A percentile compares a stretch with the other conserved stretches of the same genome.
These are phyloP conservation scores for Croton setiger DNA, from an alignment of 441 rosid species.

Conservation along the genomic window DNA sequence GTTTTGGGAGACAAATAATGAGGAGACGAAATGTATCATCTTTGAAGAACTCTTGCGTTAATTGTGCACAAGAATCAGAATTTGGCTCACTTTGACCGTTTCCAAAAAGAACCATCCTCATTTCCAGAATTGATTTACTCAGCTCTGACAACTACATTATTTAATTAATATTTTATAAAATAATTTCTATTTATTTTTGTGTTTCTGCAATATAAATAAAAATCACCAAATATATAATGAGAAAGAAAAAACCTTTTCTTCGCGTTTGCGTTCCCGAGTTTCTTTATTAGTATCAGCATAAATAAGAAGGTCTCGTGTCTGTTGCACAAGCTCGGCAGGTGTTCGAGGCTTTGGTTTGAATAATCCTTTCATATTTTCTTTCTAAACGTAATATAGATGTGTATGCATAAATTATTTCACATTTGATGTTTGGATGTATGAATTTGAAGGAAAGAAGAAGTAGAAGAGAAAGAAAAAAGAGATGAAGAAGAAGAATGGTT, in stretches of 20 bases:
- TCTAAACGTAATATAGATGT: background rate
- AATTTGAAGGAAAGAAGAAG: constrained; percentile 19
- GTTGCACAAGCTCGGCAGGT: constrained; percentile 75
- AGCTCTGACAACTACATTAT: constrained; percentile 74
- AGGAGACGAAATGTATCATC: constrained; percentile 64
- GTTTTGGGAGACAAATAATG: constrained; percentile 69
- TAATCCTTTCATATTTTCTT: constrained; percentile 55
- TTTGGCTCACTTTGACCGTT: constrained; percentile 83
- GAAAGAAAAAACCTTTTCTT: constrained; percentile 60
- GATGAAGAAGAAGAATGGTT: background rate
- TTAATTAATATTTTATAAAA: background rate
- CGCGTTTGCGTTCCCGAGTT: constrained; percentile 55
- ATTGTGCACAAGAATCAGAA: constrained; percentile 74
- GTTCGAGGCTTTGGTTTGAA: constrained; percentile 89
- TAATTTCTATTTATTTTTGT: background rate
- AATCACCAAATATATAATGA: background rate
- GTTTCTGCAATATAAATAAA: background rate
- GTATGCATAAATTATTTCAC: background rate
- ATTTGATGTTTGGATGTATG: background rate
- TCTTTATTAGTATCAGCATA: constrained; percentile 27
- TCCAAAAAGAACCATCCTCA: constrained; percentile 73
- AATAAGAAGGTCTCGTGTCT: constrained; percentile 70
- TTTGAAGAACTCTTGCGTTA: constrained; percentile 80
- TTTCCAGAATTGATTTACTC: constrained; percentile 55
- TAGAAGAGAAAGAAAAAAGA: background rate